Percentiles rank a stretch among this genome's conserved stretches.
Conservation (phyloP, 768 basidiomycete species). For the Podaxis carcinomalis region DNA sequence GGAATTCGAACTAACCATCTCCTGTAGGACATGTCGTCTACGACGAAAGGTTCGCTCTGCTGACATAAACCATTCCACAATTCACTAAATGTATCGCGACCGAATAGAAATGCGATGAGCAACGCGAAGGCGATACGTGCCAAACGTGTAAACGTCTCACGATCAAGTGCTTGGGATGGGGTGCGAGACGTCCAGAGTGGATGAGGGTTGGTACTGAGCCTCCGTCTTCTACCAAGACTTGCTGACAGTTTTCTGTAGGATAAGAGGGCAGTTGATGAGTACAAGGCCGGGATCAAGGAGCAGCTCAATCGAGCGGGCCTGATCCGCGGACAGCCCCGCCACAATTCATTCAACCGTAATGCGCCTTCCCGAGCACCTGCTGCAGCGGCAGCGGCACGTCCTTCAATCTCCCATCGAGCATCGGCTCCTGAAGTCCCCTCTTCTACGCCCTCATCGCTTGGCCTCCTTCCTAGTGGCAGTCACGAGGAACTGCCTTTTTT, state of each 20-base stretch:
- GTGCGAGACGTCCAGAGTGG: constrained; percentile 82
- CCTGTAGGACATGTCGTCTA: constrained; percentile 72
- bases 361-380: constrained; percentile 27
- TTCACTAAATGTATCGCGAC: constrained; percentile 4
- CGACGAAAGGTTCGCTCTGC: constrained; percentile 64
- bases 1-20: constrained; percentile 13
- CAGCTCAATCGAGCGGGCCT: constrained; percentile 73
- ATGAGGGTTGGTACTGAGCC: constrained; percentile 55
- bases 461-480: constrained; percentile 12
- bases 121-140: constrained; percentile 76
- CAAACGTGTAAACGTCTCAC: constrained; percentile 76
- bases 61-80: constrained; percentile 13
- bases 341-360: constrained; percentile 34
- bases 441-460: constrained; percentile 14
- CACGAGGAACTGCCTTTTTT: constrained; percentile 21
- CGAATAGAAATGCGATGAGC: constrained; percentile 83
- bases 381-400: constrained; percentile 22
- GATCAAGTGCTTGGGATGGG: constrained; percentile 84
- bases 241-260: constrained; percentile 43
- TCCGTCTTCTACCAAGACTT: constrained; percentile 10
- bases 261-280: constrained; percentile 75
- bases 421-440: constrained; percentile 20
- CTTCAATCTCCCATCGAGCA: constrained; percentile 18
- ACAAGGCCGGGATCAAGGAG: constrained; percentile 82
- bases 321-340: constrained; percentile 78